phyloP scores from a whole-genome alignment of 1,139 yeast species.

The Saccharomyces hybrid region DNA sequence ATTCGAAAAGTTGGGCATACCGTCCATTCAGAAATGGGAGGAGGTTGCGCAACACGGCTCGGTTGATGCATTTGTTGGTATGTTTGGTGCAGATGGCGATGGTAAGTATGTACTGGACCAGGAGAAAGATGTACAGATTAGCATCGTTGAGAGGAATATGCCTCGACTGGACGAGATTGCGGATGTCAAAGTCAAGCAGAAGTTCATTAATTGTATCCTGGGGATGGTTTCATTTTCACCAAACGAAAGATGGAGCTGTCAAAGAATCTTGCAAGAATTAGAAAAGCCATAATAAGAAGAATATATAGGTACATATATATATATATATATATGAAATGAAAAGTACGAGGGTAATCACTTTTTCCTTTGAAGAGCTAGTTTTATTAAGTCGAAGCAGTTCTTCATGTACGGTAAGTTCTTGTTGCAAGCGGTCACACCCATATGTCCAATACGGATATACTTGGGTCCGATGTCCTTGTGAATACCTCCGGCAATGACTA shows the following conservation, averaged over 20 bases:
- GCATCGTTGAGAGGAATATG: background rate
- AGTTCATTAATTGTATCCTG: conserved; percentile 24
- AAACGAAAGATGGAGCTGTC: conserved; percentile 33
- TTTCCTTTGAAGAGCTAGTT: conserved; percentile 9
- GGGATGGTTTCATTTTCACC: conserved; percentile 39
- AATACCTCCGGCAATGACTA: conserved; percentile 85
- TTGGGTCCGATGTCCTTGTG: conserved; percentile 73
- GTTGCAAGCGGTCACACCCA: conserved; percentile 64
- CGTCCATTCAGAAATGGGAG: conserved; percentile 45
- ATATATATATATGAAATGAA: background rate
- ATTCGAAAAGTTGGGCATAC: conserved; percentile 63
- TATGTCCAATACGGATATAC: conserved; percentile 92
- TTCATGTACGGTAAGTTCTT: conserved; percentile 36
- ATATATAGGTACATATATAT: background rate
- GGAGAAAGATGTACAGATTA: background rate
- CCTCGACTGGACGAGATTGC: conserved; percentile 25
- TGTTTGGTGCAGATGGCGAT: conserved; percentile 30
- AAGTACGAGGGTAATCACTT: background rate
- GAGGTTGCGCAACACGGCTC: conserved; percentile 38
- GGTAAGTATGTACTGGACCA: conserved; percentile 10
- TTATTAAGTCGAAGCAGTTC: conserved; percentile 34
- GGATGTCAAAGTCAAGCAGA: conserved; percentile 10
- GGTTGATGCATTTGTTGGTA: conserved; percentile 34
- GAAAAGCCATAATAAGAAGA: background rate
- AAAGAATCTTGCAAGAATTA: conserved; percentile 16